These are phyloP conservation scores for Bimuria novae-zelandiae DNA, from an alignment of 2,329 filamentous ascomycete species.

Conservation along the genomic window DNA sequence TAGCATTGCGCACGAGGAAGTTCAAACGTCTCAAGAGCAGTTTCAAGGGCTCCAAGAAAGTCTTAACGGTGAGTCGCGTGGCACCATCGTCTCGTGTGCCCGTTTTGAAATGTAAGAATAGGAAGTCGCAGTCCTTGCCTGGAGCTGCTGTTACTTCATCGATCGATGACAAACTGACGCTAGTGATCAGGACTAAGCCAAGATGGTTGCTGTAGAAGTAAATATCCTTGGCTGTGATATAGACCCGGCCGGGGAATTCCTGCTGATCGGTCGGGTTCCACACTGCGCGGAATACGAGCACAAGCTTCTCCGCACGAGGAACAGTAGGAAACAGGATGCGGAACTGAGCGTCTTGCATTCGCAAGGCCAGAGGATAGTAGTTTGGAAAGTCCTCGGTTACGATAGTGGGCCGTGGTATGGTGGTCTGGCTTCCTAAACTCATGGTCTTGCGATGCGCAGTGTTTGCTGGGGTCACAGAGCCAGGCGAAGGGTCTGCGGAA, in stretches of 20 bases:
- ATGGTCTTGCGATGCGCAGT: constrained; percentile 60
- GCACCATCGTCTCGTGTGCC: constrained; percentile 65
- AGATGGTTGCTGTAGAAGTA: constrained; percentile 98
- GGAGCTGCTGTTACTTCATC: constrained; percentile 88
- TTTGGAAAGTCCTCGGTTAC: constrained; percentile 65
- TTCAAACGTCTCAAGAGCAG: constrained; percentile 84
- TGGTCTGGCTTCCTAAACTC: constrained; percentile 54
- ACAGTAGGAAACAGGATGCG: constrained; percentile 86
- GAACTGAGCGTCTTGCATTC: constrained; percentile 90
- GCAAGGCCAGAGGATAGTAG: constrained; percentile 81
- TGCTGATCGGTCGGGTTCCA: constrained; percentile 80
- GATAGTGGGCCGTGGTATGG: constrained; percentile 21
- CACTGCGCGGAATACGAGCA: constrained; percentile 89
- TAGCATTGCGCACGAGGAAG: constrained; percentile 79
- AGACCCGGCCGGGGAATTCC: constrained; percentile 82
- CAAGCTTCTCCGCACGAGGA: constrained; percentile 75
- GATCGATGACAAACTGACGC: constrained; percentile 74
- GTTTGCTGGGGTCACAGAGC: constrained; percentile 17
- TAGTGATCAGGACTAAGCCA: constrained; percentile 83
- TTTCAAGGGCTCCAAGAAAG: constrained; percentile 85
- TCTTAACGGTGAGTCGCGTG: constrained; percentile 83
- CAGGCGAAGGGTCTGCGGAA: constrained; percentile 18
- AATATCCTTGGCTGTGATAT: constrained; percentile 82
- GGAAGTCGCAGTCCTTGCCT: constrained; percentile 89
- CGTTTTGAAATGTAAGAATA: constrained; percentile 80